Percentiles rank a stretch among this genome's conserved stretches.
phyloP scores from a whole-genome alignment of 345 rosid genomes.

The Citrus australasica region DNA sequence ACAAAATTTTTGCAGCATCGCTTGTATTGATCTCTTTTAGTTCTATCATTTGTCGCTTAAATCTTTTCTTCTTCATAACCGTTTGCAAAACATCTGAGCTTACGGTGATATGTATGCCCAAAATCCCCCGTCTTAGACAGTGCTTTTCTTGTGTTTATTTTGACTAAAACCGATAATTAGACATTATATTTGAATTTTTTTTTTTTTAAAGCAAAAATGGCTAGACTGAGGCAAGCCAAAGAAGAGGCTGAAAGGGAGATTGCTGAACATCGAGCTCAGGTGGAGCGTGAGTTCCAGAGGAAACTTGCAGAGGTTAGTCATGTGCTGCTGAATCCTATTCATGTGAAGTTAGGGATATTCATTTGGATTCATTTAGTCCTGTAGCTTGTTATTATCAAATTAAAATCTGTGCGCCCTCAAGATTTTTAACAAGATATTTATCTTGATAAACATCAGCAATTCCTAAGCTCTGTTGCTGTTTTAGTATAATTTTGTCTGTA shows the following conservation, averaged over 20 bases:
- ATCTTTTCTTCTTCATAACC: not conserved
- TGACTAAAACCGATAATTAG: not conserved
- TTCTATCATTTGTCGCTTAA: not conserved
- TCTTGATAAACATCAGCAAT: not conserved
- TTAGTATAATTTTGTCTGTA: not conserved
- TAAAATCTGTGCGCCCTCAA: not conserved
- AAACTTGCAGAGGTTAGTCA: slow-evolving; percentile 68
- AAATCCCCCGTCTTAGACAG: not conserved
- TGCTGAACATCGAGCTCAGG: slow-evolving; percentile 66
- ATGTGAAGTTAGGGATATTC: not conserved
- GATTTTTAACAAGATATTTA: not conserved
- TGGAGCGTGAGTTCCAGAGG: slow-evolving; percentile 80
- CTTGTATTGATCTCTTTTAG: not conserved
- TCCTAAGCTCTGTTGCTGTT: not conserved
- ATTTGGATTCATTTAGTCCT: not conserved
- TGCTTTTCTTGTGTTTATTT: not conserved
- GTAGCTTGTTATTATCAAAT: not conserved
- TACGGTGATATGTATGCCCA: not conserved
- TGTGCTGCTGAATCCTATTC: not conserved
- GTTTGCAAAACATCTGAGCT: not conserved
- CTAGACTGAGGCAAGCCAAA: slow-evolving; percentile 87
- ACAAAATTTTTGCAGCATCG: not conserved
- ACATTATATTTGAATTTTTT: not conserved
- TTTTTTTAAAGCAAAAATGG: slow-evolving; percentile 53
- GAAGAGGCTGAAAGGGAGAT: slow-evolving; percentile 91